These are phyloP conservation scores for Leccinum variicolor DNA, from an alignment of 768 basidiomycete genomes.

Conservation along the genomic window DNA sequence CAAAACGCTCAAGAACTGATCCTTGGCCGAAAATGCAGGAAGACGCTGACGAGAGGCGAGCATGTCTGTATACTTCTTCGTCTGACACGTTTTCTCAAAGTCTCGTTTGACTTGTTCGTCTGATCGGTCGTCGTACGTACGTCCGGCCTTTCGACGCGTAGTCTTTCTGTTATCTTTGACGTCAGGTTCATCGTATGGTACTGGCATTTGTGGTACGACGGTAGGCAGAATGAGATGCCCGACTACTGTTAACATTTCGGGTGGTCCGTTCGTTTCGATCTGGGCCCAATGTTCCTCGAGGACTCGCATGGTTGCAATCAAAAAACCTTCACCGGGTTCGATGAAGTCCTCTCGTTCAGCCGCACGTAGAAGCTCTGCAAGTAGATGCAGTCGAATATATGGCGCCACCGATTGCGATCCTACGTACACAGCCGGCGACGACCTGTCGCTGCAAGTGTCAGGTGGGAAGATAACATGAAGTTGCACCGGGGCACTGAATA, in stretches of 20 bases:
- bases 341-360: conserved; percentile 53
- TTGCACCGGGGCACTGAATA: conserved; percentile 60
- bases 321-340: conserved; percentile 68
- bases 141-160: conserved; percentile 2
- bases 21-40: conserved; percentile 72
- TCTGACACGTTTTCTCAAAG: conserved; percentile 46
- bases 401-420: conserved; percentile 66
- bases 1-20: conserved; percentile 59
- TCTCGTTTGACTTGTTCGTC: conserved; percentile 49
- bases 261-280: conserved; percentile 68
- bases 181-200: background rate
- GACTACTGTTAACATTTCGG: conserved; percentile 68
- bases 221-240: conserved; percentile 26
- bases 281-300: conserved; percentile 69
- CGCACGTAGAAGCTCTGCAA: conserved; percentile 57
- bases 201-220: conserved; percentile 14
- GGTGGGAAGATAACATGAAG: conserved; percentile 62
- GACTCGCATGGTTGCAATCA: conserved; percentile 65
- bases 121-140: conserved; percentile 39
- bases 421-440: conserved; percentile 68
- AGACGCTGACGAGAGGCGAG: conserved; percentile 54
- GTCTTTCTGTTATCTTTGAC: background rate
- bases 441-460: conserved; percentile 37
- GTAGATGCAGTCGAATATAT: conserved; percentile 82
- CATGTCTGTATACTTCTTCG: conserved; percentile 53